Base-by-base conservation (phyloP, 192 early-diverging fungal genomes). In the Coemansia sp. region DNA sequence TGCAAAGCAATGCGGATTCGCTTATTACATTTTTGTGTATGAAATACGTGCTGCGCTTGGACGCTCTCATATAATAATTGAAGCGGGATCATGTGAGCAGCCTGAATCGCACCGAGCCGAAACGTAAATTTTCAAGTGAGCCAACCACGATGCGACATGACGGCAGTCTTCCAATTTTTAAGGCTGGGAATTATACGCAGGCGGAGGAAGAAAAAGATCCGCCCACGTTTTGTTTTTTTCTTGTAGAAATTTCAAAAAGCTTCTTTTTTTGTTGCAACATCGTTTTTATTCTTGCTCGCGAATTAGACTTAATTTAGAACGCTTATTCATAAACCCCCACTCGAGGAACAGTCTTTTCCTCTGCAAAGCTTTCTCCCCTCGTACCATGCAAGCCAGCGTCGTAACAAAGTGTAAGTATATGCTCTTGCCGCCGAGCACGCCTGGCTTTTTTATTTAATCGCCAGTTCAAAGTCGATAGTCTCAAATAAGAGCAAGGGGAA, bases 351-450 rank as follows among this genome's bases (percentile, higher is more conserved):
- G 14, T n/a, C 41, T 12, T 45, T 45, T 45, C 41, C 41, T 45
- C 41, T 45, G 11, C 41, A 45, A 45, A 47, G 45, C 43, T 19
- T n/a, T 29, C 43, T 62, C 47, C 53, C 14, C 35, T n/a, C 53
- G 25, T 39, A 25, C 5, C 35, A 56, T 56, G 55, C 55, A 56
- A 25, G 29, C 50, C 39, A 56, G 39, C 62, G 52, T 52, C 54
- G 24, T 14, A 19, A 24, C 53, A 56, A 64, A 64, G 62, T 56
- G 62, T 56, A 64, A 51, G 61, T 56, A 56, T 35, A 35, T 35
- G 32, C 32, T 35, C 32, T 35, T 35, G 32, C 8, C 32, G 32
- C 32, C 6, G 32, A 35, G 32, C 32, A 35, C 32, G 32, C 19
- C 48, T 21, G 15, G 48, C 48, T 49, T 19, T 19, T 49, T 15